phyloP scores from a whole-genome alignment of 257 asterid species.

The Fraxinus quadrangulata region DNA sequence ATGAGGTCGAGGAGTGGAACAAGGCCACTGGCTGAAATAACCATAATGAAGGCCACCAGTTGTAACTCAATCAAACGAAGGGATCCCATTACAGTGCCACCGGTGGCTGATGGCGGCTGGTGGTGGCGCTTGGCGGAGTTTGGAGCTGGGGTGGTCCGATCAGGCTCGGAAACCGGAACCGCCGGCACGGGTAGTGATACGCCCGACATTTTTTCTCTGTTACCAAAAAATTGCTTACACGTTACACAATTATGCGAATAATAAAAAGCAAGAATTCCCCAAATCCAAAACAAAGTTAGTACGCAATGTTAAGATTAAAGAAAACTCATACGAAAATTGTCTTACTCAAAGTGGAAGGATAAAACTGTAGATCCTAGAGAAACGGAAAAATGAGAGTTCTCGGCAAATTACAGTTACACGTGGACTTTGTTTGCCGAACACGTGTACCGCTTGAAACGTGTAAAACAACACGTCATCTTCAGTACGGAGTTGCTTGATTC shows the following conservation, averaged over 20 bases:
- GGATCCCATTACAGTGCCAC: slow-evolving; percentile 73
- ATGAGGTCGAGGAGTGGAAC: slow-evolving; percentile 74
- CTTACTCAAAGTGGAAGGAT: neutral
- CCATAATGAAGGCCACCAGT: slow-evolving; percentile 87
- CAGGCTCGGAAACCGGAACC: slow-evolving; percentile 42
- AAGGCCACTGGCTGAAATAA: slow-evolving; percentile 74
- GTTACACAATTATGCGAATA: neutral
- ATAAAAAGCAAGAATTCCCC: too few species aligned
- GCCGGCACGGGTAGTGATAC: slow-evolving; percentile 54
- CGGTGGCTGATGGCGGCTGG: slow-evolving; percentile 13
- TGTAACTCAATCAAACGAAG: slow-evolving; percentile 87
- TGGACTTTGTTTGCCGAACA: neutral
- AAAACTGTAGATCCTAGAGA: slow-evolving; percentile 23
- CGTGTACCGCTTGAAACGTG: slow-evolving; percentile 22
- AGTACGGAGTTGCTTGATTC: too few species aligned
- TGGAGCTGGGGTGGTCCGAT: slow-evolving; percentile 3
- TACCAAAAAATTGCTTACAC: too few species aligned
- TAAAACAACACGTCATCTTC: neutral
- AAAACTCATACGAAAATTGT: neutral
- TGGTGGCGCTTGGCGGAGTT: neutral
- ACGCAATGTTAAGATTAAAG: too few species aligned
- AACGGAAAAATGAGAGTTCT: neutral
- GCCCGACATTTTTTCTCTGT: slow-evolving; percentile 51
- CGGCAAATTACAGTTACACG: slow-evolving; percentile 6
- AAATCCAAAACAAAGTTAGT: too few species aligned